phyloP scores from a whole-genome alignment of 495 filamentous ascomycete genomes.

The Hypoxylon crocopeplum region DNA sequence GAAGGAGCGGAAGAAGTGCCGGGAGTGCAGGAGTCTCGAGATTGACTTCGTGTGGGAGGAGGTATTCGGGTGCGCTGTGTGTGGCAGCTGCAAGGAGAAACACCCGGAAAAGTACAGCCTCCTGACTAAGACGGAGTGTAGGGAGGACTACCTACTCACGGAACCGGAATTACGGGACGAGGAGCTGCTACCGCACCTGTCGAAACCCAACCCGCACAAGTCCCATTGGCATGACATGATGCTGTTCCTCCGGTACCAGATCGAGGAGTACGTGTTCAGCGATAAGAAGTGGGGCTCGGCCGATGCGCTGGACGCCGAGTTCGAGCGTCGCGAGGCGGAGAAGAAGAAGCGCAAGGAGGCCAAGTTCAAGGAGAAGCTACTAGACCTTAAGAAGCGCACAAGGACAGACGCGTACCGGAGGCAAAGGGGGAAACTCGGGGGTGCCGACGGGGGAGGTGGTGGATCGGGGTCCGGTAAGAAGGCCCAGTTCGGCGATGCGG shows the following conservation, averaged over 20 bases:
- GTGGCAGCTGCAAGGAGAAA: conserved; percentile 70
- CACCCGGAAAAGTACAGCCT: conserved; percentile 90
- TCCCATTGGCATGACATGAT: conserved; percentile 98
- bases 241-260: conserved; percentile 91
- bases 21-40: conserved; percentile 82
- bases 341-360: conserved; percentile 89
- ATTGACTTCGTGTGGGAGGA: conserved; percentile 97
- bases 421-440: conserved; percentile 50
- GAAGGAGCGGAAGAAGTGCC: conserved; percentile 72
- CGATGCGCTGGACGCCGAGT: conserved; percentile 88
- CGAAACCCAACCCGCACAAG: conserved; percentile 93
- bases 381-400: conserved; percentile 91
- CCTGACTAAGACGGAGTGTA: conserved; percentile 94
- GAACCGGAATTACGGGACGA: conserved; percentile 89
- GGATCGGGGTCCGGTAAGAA: conserved; percentile 32
- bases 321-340: conserved; percentile 76
- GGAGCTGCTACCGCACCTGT: conserved; percentile 84
- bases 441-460: conserved; percentile 45
- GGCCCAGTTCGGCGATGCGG: conserved; percentile 78
- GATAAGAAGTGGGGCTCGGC: conserved; percentile 81
- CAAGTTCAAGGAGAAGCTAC: conserved; percentile 87
- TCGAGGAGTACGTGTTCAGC: conserved; percentile 86
- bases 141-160: conserved; percentile 93
- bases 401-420: conserved; percentile 88
- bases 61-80: conserved; percentile 43